phyloP scores from a whole-genome alignment of 805 yeast genomes.

The Starmerella davenportii region DNA sequence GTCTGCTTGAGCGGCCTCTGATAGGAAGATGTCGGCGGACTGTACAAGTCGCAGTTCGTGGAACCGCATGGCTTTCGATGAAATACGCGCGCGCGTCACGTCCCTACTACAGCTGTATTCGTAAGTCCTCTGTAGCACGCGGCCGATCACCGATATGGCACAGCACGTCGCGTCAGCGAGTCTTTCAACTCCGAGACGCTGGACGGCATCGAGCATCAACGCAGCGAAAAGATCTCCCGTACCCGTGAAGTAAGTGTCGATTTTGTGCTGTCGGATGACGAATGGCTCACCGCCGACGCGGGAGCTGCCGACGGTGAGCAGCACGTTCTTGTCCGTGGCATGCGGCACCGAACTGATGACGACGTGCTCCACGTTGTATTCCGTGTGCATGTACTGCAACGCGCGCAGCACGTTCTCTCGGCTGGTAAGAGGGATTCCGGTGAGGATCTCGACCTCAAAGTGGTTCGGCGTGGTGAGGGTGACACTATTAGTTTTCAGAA shows the following conservation, averaged over 20 bases:
- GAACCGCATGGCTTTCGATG: constrained; percentile 33
- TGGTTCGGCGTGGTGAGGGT: constrained; percentile 80
- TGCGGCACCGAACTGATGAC: constrained; percentile 43
- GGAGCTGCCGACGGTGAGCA: constrained; percentile 33
- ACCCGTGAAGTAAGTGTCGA: constrained; percentile 78
- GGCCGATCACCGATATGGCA: constrained; percentile 27
- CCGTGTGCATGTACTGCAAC: constrained; percentile 30
- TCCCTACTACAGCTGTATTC: constrained; percentile 11
- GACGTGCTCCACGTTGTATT: constrained; percentile 37
- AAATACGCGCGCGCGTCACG: constrained; percentile 29
- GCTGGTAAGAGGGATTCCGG: constrained; percentile 32
- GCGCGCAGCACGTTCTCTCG: constrained; percentile 30
- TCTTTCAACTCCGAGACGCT: constrained; percentile 12
- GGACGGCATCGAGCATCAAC: constrained; percentile 30
- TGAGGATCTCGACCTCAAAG: constrained; percentile 63
- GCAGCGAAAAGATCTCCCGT: constrained; percentile 89
- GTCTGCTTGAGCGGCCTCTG: not conserved
- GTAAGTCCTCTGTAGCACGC: constrained; percentile 27
- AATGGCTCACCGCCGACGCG: constrained; percentile 12
- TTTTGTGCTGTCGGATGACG: constrained; percentile 37
- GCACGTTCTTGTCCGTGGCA: constrained; percentile 13
- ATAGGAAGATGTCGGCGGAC: constrained; percentile 28
- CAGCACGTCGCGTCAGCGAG: constrained; percentile 26
- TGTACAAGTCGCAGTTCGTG: constrained; percentile 57
- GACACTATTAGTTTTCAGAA: constrained; percentile 29